Base-by-base conservation (phyloP, 768 basidiomycete species). In the Agaricus blazei region DNA sequence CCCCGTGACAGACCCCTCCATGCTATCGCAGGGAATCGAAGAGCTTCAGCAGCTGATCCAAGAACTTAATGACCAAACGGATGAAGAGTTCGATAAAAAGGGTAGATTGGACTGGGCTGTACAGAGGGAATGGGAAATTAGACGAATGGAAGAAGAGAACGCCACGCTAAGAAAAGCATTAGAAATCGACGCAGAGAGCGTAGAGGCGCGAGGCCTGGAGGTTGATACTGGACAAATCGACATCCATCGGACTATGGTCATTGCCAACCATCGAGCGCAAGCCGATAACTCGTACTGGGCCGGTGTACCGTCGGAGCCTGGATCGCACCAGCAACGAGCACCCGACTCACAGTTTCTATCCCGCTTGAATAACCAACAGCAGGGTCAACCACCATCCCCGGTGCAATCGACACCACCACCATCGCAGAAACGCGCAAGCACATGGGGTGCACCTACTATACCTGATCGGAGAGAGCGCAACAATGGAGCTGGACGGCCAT, bases 61-160 rank as follows among this genome's bases (percentile, higher is more conserved):
- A 24, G 62, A 70, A 29, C 75, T 80, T 56, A 67, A 81, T 26
- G 67, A 72, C 42, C 64, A 65, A 1, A 72, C 81, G 19, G 62
- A 82, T 11, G 71, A 77, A 24, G 58, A 71, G 12, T 70, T 84
- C 47, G 73, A 78, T 46, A 65, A 71, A 52, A 58, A 61, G 40
- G 66, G 62, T 5, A 69, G 81, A 24, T 73, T 77, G 41, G 93
- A 98, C 68, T 98, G 96, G 91, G 86, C 90, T 2, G 60, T 87
- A 56, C 90, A 93, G 67, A 81, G 97, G 58, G 96, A 98, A 67
- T 72, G 74, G 58, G 97, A 98, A 72, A 91, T 99, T 51, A 64
- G 78, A 9, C 79, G 94, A 48, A 72, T 99, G 42, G 86, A 88
- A 67, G 73, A 72, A 48, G 96, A 98, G 72, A 99, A 99, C 65